Base-by-base conservation (phyloP, 2,329 filamentous ascomycete genomes). In the Ceratocystiopsis minuta region DNA sequence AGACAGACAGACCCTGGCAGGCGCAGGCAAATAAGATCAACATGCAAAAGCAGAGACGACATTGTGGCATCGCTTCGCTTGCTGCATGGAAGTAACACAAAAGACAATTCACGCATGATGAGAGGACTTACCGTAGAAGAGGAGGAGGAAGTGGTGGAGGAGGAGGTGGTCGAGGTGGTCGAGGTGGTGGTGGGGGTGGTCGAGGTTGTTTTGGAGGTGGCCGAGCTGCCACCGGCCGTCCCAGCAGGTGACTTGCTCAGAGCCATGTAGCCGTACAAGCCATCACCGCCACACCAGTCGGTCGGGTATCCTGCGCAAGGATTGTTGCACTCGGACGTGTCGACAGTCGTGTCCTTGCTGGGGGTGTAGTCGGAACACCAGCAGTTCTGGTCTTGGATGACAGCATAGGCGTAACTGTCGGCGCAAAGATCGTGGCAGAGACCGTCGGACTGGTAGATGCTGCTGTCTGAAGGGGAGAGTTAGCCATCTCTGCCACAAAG, bases 321-420 rank as follows among this genome's bases (percentile, higher is more conserved):
- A 0, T 55, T 56, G 48, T 66, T 58, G 58, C 82, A 88, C 17
- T 67, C 51, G 32, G 47, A 49, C 2, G 58, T 56, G 17, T 60
- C 53, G 40, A 65, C 60, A 42, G 63, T 55, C 31, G 54, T 55
- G 16, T 52, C 54, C 31, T 60, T 48, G 39, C 62, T 62, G 10
- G 82, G 82, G 2, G 66, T 65, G 51, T 76, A 76, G 54, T 85
- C 69, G 34, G 78, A 78, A 55, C 82, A 88, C 80, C 80, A 88
- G 55, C 82, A 88, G 40, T 66, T 57, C 31, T 72, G 62, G 15
- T 59, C 66, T 50, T 83, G 70, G 1, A 86, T 62, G 38, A 88
- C 64, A 48, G 78, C 80, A 47, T 78, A 82, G 34, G 80, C 79
- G 48, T 66, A 80, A 15, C 64, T 50, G 18, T 51, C 50, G 16